phyloP scores from a whole-genome alignment of 73 alveolate species.

The Paramecium sexaurelia region DNA sequence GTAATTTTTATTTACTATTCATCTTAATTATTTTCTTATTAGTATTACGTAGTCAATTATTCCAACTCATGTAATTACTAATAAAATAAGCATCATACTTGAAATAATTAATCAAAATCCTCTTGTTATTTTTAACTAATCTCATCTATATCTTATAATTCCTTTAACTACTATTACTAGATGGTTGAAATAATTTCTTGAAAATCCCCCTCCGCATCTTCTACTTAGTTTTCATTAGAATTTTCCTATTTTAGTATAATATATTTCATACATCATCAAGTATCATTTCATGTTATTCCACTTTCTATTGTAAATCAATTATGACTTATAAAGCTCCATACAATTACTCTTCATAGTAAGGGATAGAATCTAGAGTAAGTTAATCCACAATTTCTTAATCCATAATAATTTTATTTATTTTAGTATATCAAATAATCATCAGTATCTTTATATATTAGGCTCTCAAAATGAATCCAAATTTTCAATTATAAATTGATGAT shows the following conservation, averaged over 20 bases:
- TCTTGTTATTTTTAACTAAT: neutral
- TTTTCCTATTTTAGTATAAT: neutral
- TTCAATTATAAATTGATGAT: neutral
- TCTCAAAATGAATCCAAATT: neutral
- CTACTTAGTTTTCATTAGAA: neutral
- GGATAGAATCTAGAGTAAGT: conserved; percentile 33
- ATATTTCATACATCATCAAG: neutral
- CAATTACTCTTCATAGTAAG: conserved; percentile 29
- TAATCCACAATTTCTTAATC: conserved; percentile 54
- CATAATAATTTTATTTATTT: conserved; percentile 15
- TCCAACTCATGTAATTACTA: conserved; percentile 29
- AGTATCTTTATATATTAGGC: neutral
- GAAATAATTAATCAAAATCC: neutral
- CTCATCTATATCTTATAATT: conserved; percentile 12
- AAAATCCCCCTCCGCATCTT: neutral
- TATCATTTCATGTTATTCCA: conserved; percentile 11
- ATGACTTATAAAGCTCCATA: conserved; percentile 17
- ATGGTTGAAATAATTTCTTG: neutral
- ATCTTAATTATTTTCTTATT: neutral
- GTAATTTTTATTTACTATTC: neutral
- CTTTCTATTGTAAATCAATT: neutral
- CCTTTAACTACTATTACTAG: neutral
- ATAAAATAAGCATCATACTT: neutral
- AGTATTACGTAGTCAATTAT: neutral
- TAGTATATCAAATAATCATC: neutral